phyloP scores from a whole-genome alignment of 805 yeast genomes.

The Metschnikowia sp. region DNA sequence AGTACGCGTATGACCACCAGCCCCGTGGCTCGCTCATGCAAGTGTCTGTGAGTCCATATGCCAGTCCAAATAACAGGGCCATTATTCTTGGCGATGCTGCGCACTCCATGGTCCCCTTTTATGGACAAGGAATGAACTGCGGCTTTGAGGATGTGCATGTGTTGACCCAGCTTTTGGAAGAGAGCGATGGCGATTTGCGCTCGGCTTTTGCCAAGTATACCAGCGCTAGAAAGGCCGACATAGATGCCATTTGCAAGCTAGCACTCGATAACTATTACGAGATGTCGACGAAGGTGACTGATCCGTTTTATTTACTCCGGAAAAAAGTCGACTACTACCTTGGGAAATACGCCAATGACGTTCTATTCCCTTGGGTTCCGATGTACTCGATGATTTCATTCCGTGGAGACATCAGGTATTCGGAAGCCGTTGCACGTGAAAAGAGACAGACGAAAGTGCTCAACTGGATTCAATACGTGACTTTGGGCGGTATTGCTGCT shows the following conservation, averaged over 20 bases:
- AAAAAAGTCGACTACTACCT: conserved; percentile 66
- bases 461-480: conserved; percentile 23
- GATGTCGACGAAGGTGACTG: conserved; percentile 79
- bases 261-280: conserved; percentile 81
- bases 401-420: conserved; percentile 75
- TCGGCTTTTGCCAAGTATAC: conserved; percentile 57
- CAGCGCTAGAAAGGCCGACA: conserved; percentile 55
- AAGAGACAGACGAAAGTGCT: conserved; percentile 54
- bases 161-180: conserved; percentile 49
- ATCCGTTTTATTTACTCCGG: conserved; percentile 55
- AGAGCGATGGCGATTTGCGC: conserved; percentile 37
- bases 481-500: conserved; percentile 12
- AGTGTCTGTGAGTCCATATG: conserved; percentile 66
- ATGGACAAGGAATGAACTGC: conserved; percentile 96
- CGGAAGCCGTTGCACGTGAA: conserved; percentile 57
- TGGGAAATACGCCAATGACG: conserved; percentile 53
- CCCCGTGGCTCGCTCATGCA: conserved; percentile 82
- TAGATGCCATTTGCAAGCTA: conserved; percentile 70
- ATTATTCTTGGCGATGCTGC: conserved; percentile 90
- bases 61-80: conserved; percentile 54
- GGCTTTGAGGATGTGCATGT: conserved; percentile 88
- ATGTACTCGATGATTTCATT: conserved; percentile 91
- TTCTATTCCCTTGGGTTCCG: conserved; percentile 63
- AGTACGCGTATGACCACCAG: conserved; percentile 48
- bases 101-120: conserved; percentile 96